phyloP scores from a whole-genome alignment of 495 filamentous ascomycete genomes.

The Lichina pygmaea region DNA sequence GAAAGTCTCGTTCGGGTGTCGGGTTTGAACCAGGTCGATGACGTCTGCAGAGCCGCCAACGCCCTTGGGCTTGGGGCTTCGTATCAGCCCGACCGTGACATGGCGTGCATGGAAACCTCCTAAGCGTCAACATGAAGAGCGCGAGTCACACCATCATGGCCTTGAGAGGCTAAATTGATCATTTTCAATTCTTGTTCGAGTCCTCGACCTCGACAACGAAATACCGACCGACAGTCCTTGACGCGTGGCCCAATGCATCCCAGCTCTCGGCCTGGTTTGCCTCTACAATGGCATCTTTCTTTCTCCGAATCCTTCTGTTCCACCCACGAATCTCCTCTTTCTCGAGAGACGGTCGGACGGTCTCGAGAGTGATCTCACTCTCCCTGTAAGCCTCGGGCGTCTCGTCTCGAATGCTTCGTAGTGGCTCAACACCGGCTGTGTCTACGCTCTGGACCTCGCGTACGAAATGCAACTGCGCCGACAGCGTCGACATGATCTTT shows the following conservation, averaged over 20 bases:
- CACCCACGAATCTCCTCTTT: slow-evolving; percentile 18
- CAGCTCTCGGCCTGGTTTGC: slow-evolving; percentile 24
- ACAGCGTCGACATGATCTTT: slow-evolving; percentile 41
- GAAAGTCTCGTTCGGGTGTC: neutral
- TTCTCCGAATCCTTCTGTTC: slow-evolving; percentile 10
- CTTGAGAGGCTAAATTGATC: too few species aligned
- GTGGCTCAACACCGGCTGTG: slow-evolving; percentile 39
- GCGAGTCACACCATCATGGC: too few species aligned
- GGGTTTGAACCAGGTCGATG: neutral
- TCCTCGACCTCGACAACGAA: slow-evolving; percentile 38
- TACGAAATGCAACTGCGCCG: slow-evolving; percentile 75
- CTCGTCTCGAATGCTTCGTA: slow-evolving; percentile 65
- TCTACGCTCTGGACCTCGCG: slow-evolving; percentile 56
- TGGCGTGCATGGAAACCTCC: too few species aligned
- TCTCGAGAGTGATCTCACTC: slow-evolving; percentile 18
- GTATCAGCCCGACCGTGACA: too few species aligned
- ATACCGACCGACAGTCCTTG: slow-evolving; percentile 39
- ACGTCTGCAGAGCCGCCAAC: neutral
- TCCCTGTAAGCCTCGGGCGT: slow-evolving; percentile 25
- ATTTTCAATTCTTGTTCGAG: too few species aligned
- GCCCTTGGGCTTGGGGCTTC: neutral
- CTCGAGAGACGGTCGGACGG: slow-evolving; percentile 13
- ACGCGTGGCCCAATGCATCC: slow-evolving; percentile 38
- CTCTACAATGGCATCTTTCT: slow-evolving; percentile 8
- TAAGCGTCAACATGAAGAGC: too few species aligned